These are phyloP conservation scores for Mycena capillaripes DNA, from an alignment of 768 basidiomycete genomes.

Conservation along the genomic window DNA sequence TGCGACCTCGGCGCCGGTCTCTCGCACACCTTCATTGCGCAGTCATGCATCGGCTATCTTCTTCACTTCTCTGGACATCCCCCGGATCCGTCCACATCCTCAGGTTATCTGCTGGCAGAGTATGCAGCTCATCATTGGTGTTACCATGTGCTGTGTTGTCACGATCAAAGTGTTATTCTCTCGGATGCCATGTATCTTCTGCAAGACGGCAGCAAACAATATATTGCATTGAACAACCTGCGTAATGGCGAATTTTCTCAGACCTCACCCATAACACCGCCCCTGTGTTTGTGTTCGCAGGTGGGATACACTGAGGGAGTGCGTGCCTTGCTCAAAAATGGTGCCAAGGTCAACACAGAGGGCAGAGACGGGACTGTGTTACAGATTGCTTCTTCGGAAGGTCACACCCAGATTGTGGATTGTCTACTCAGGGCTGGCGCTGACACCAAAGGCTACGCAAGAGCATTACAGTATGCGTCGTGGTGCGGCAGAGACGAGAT, in stretches of 20 bases:
- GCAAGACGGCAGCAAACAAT: slow-evolving; percentile 3
- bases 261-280: neutral
- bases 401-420: no score
- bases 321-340: neutral
- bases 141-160: slow-evolving; percentile 5
- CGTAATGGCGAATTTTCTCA: neutral
- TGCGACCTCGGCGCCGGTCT: neutral
- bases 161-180: neutral
- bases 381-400: no score
- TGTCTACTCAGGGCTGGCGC: no score
- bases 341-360: neutral
- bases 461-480: neutral
- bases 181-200: neutral
- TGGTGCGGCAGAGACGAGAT: neutral
- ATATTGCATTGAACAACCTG: neutral
- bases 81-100: neutral
- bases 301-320: neutral
- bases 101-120: neutral
- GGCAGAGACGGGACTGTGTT: neutral
- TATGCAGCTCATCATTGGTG: slow-evolving; percentile 5
- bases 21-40: slow-evolving; percentile 13
- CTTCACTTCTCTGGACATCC: slow-evolving; percentile 2
- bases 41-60: neutral
- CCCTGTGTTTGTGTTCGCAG: neutral
- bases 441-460: neutral